Percentiles rank a stretch among this genome's conserved stretches.
Conservation (phyloP, 139 green algal species). For the Astrephomene gubernaculifera region DNA sequence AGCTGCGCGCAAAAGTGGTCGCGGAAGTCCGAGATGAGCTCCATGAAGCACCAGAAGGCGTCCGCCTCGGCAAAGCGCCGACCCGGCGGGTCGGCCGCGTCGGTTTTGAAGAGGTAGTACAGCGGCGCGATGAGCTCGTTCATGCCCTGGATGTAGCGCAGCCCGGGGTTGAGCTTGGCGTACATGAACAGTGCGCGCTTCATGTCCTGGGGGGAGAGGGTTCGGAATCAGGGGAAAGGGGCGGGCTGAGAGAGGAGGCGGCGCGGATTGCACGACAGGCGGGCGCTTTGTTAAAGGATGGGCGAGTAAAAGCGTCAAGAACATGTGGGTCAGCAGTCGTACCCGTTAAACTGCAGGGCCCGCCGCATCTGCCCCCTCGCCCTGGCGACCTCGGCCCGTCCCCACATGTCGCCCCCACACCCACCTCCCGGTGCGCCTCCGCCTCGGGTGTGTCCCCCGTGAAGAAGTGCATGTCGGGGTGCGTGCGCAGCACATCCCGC, state of each 20-base stretch:
- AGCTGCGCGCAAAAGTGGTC: constrained; percentile 96
- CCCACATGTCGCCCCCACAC: not conserved
- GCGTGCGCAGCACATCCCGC: constrained; percentile 93
- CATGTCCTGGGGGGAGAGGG: constrained; percentile 71
- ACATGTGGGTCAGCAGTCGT: too few relatives aligned
- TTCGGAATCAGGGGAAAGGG: not conserved
- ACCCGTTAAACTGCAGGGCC: too few relatives aligned
- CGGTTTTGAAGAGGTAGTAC: constrained; percentile 90
- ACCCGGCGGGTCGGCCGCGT: constrained; percentile 39
- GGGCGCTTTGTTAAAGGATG: too few relatives aligned
- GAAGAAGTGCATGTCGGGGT: constrained; percentile 98
- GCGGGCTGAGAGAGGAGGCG: not conserved
- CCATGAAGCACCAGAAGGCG: constrained; percentile 95
- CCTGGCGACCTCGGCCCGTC: not conserved
- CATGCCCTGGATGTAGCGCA: constrained; percentile 97
- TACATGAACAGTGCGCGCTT: constrained; percentile 93
- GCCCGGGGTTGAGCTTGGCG: constrained; percentile 97
- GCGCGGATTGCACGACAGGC: not conserved
- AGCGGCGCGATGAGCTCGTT: constrained; percentile 96
- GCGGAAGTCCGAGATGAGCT: constrained; percentile 67
- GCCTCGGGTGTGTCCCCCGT: constrained; percentile 68
- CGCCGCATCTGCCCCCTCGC: too few relatives aligned
- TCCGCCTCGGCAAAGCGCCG: constrained; percentile 87
- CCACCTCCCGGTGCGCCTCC: constrained; percentile 59
- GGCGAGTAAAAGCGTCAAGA: too few relatives aligned